phyloP scores from a whole-genome alignment of 306 rosid genomes.

The Cicer arietinum region DNA sequence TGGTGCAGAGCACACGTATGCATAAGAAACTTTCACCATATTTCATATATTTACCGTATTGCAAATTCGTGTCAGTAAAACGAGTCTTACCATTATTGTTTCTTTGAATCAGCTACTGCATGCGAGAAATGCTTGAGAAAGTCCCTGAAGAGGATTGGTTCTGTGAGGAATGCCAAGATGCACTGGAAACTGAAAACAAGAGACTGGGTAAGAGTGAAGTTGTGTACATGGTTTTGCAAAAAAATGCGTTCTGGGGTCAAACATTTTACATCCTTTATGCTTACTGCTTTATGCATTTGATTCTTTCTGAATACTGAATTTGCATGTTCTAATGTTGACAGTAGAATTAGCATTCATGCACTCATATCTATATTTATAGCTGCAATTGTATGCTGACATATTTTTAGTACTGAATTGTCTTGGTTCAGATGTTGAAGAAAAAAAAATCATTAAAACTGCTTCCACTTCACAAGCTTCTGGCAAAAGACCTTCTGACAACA shows the following conservation, averaged over 20 bases:
- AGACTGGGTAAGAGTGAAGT: constrained; percentile 64
- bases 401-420: constrained; percentile 31
- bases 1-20: constrained; percentile 99
- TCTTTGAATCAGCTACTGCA: constrained; percentile 79
- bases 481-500: constrained; percentile 70
- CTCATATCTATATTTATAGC: constrained; percentile 9
- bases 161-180: constrained; percentile 90
- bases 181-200: constrained; percentile 65
- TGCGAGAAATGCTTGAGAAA: constrained; percentile 88
- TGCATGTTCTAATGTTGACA: constrained; percentile 46
- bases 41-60: constrained; percentile 34
- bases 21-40: constrained; percentile 31
- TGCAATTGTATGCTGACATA: constrained; percentile 39
- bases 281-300: constrained; percentile 15
- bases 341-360: constrained; percentile 31
- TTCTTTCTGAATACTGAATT: constrained; percentile 44
- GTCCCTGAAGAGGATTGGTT: constrained; percentile 94
- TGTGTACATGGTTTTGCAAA: constrained; percentile 26
- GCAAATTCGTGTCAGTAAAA: constrained; percentile 34
- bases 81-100: constrained; percentile 38
- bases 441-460: constrained; percentile 48
- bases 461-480: constrained; percentile 59
- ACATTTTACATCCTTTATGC: constrained; percentile 31
- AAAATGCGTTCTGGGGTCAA: constrained; percentile 7
- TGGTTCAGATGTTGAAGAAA: constrained; percentile 62